phyloP scores from a whole-genome alignment of 495 filamentous ascomycete species.

The Penicillium verhagenii region DNA sequence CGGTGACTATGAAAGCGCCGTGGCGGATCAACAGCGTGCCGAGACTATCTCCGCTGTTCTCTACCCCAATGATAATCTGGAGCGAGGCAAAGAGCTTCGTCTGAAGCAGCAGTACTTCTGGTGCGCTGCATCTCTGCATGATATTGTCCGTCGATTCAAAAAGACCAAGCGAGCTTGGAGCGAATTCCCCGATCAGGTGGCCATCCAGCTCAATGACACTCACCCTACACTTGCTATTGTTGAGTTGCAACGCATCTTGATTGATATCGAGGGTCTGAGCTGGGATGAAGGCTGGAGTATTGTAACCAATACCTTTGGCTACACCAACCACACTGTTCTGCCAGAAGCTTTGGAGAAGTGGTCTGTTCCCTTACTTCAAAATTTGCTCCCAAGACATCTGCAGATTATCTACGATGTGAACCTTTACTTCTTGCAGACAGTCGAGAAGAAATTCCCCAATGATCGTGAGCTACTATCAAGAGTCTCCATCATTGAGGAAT shows the following conservation, averaged over 20 bases:
- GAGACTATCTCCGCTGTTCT: conserved; percentile 98
- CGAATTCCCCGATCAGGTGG: conserved; percentile 91
- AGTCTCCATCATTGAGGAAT: conserved; percentile 96
- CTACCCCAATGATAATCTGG: conserved; percentile 96
- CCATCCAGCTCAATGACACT: conserved; percentile 97
- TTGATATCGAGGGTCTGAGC: conserved; percentile 84
- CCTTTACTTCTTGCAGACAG: conserved; percentile 82
- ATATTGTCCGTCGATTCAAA: conserved; percentile 97
- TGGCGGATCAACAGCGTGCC: conserved; percentile 90
- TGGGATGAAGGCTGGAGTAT: conserved; percentile 95
- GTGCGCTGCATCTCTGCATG: conserved; percentile 93
- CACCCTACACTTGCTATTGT: conserved; percentile 96
- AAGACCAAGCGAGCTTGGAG: conserved; percentile 89
- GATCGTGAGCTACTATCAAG: conserved; percentile 79
- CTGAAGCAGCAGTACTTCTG: conserved; percentile 99
- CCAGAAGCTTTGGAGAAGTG: conserved; percentile 98
- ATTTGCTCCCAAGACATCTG: conserved; percentile 89
- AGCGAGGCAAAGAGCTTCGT: conserved; percentile 93
- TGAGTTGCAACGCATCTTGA: conserved; percentile 86
- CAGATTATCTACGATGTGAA: conserved; percentile 99
- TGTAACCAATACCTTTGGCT: conserved; percentile 76
- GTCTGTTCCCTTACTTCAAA: conserved; percentile 90
- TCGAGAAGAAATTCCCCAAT: conserved; percentile 86
- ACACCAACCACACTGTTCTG: conserved; percentile 97
- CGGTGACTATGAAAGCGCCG: conserved; percentile 95